Evolutionary conservation across 2,329 filamentous ascomycete genomes (phyloP).

Genomic region (Microcera coccophila): DNA sequence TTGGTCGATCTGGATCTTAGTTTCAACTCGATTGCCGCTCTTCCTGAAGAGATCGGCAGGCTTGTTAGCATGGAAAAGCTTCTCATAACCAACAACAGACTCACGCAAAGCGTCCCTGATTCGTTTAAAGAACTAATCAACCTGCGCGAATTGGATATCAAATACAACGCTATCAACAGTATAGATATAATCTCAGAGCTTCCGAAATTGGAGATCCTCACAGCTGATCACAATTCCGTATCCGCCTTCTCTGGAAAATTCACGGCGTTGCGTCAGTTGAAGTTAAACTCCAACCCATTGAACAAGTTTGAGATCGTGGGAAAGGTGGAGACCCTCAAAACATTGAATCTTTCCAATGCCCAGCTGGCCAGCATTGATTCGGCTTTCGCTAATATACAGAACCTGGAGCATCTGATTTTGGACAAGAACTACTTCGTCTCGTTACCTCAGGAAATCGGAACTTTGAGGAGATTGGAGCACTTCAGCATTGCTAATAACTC

Average conservation of each 20-base stretch:
- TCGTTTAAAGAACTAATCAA: constrained; percentile 70
- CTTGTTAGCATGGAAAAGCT: constrained; percentile 79
- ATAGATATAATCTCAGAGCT: constrained; percentile 84
- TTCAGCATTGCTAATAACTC: constrained; percentile 93
- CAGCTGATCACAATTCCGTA: constrained; percentile 88
- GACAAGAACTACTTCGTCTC: constrained; percentile 96
- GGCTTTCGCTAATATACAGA: constrained; percentile 81
- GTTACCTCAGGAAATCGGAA: constrained; percentile 79
- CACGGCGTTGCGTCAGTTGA: constrained; percentile 73
- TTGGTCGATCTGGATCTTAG: constrained; percentile 93
- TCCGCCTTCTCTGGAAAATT: constrained; percentile 90
- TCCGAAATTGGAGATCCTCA: constrained; percentile 81
- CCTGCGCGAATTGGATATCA: constrained; percentile 86
- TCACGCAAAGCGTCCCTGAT: constrained; percentile 69
- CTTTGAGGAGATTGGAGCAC: constrained; percentile 76
- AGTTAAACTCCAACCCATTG: constrained; percentile 91
- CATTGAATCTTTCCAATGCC: constrained; percentile 83
- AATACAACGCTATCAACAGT: constrained; percentile 84
- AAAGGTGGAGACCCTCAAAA: constrained; percentile 75
- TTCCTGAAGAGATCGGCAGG: constrained; percentile 75
- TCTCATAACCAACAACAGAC: constrained; percentile 91
- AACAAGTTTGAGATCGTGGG: constrained; percentile 84
- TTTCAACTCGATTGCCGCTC: constrained; percentile 80
- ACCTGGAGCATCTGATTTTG: constrained; percentile 80
- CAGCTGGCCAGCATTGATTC: constrained; percentile 89